Evolutionary conservation across 495 filamentous ascomycete genomes (phyloP).

Genomic region (Penicillium chermesinum): DNA sequence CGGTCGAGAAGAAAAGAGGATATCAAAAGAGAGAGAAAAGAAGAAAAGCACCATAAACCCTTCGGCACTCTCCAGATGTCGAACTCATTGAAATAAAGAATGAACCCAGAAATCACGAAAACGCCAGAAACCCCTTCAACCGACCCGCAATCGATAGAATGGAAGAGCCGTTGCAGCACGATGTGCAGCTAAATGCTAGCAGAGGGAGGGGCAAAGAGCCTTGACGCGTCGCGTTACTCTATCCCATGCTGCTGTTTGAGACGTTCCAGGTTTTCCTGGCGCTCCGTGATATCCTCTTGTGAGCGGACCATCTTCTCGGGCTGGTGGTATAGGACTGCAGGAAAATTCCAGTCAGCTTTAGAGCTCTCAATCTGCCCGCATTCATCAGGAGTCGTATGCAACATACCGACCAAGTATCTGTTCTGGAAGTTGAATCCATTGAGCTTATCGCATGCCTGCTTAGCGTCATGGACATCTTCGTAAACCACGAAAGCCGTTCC

Average conservation of each 20-base stretch:
- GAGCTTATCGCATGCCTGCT: conserved; percentile 96
- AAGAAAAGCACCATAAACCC: conserved; percentile 7
- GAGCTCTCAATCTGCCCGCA: background rate
- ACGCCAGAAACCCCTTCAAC: conserved; percentile 37
- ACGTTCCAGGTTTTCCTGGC: conserved; percentile 95
- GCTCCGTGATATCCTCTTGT: conserved; percentile 89
- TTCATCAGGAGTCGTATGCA: background rate
- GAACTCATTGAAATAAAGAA: conserved; percentile 11
- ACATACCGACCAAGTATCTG: conserved; percentile 96
- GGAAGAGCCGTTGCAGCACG: conserved; percentile 29
- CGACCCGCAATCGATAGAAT: conserved; percentile 33
- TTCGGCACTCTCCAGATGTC: conserved; percentile 9
- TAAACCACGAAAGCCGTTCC: conserved; percentile 98
- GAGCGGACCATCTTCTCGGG: conserved; percentile 93
- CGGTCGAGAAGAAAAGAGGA: background rate
- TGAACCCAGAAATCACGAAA: conserved; percentile 25
- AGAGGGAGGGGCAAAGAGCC: conserved; percentile 35
- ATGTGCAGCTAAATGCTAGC: conserved; percentile 37
- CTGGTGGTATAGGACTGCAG: conserved; percentile 90
- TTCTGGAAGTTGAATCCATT: conserved; percentile 99
- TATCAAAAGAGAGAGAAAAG: background rate
- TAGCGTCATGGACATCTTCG: conserved; percentile 98
- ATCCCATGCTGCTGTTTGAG: conserved; percentile 97
- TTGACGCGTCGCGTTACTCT: conserved; percentile 62
- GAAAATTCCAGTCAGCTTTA: conserved; percentile 7